These are phyloP conservation scores for Pleurotus citrinopileatus DNA, from an alignment of 768 basidiomycete genomes.

Conservation along the genomic window DNA sequence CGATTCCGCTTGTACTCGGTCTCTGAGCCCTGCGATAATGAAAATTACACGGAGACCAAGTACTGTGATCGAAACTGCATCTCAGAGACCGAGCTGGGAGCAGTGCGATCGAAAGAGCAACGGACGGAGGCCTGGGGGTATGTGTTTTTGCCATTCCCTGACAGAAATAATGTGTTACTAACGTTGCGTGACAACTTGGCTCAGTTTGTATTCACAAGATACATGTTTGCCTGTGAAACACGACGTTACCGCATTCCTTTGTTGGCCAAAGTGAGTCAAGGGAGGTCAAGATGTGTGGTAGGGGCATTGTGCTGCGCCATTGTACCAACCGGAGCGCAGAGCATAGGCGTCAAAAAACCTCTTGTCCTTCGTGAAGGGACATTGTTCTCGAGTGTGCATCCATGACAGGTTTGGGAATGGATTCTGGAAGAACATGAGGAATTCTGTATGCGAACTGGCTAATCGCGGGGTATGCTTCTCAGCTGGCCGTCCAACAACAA, in stretches of 20 bases:
- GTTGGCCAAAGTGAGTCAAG: constrained; percentile 3
- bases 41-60: no score
- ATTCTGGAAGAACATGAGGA: constrained; percentile 1
- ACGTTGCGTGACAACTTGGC: constrained; percentile 6
- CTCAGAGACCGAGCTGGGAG: no score
- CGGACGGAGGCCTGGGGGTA: background rate
- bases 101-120: no score
- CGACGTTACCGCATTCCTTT: background rate
- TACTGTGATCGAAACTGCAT: no score
- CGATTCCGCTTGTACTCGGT: no score
- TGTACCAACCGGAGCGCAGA: background rate
- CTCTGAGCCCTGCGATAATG: no score
- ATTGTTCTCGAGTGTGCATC: background rate
- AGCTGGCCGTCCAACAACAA: constrained; percentile 2
- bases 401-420: constrained; percentile 2
- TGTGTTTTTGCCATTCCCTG: background rate
- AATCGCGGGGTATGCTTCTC: background rate
- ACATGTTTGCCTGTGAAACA: background rate
- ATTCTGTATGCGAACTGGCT: background rate
- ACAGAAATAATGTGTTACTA: background rate
- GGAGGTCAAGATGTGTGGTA: background rate
- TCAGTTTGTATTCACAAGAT: constrained; percentile 10
- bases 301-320: background rate
- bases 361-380: constrained; percentile 4
- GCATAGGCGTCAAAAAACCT: background rate